phyloP scores from a whole-genome alignment of 768 basidiomycete species.

The Trametes villosa region DNA sequence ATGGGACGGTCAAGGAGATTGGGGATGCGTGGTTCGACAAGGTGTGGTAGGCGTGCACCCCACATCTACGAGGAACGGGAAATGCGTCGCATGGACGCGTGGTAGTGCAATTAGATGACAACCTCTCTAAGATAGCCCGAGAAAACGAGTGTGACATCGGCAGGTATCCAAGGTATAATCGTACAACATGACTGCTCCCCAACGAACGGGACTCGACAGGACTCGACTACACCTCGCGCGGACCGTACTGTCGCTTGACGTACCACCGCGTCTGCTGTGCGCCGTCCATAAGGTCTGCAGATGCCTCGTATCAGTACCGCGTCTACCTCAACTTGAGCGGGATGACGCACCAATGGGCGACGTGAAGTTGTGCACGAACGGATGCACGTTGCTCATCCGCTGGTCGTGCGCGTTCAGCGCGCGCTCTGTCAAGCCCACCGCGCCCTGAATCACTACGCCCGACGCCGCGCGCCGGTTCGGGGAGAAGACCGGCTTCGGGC shows the following conservation, averaged over 20 bases:
- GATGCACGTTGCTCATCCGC: slow-evolving; percentile 40
- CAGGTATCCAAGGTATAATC: neutral
- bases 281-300: slow-evolving; percentile 22
- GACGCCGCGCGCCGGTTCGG: slow-evolving; percentile 32
- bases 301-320: neutral
- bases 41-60: too few species aligned
- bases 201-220: neutral
- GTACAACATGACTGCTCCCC: slow-evolving; percentile 1
- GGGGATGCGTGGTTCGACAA: slow-evolving; percentile 23
- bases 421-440: slow-evolving; percentile 42
- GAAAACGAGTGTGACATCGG: neutral
- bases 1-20: neutral
- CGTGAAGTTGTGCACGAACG: slow-evolving; percentile 64
- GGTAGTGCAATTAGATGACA: too few species aligned
- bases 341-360: slow-evolving; percentile 64
- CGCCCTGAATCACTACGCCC: slow-evolving; percentile 26
- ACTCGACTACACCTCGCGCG: neutral
- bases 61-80: too few species aligned
- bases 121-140: too few species aligned
- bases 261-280: slow-evolving; percentile 20
- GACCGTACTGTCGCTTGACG: slow-evolving; percentile 14
- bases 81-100: too few species aligned
- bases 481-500: slow-evolving; percentile 25
- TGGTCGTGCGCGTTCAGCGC: slow-evolving; percentile 49
- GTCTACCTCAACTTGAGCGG: neutral